phyloP scores from a whole-genome alignment of 768 basidiomycete genomes.

The Tricholoma saponaceum region DNA sequence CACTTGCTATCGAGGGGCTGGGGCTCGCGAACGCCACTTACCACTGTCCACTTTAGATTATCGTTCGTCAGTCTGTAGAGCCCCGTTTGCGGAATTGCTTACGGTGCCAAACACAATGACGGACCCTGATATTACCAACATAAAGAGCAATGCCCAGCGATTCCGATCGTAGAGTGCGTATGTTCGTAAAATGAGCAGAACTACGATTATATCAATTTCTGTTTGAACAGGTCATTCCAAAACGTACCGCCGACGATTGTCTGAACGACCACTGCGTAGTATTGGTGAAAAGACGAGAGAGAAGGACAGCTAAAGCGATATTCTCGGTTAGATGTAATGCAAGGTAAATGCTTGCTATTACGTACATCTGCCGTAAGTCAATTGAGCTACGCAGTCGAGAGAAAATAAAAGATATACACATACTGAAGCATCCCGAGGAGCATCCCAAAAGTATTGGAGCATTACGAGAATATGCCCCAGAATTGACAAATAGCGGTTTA shows the following conservation, averaged over 20 bases:
- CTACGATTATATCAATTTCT: constrained; percentile 10
- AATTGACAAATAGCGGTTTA: constrained; percentile 40
- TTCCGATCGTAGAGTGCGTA: constrained; percentile 36
- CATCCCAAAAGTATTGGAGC: constrained; percentile 27
- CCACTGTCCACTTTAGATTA: constrained; percentile 20
- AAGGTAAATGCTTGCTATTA: background rate
- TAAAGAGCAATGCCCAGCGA: constrained; percentile 21
- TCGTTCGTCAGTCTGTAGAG: background rate
- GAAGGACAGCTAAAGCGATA: constrained; percentile 19
- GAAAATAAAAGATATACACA: constrained; percentile 4
- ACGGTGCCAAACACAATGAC: constrained; percentile 26
- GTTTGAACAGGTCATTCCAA: background rate
- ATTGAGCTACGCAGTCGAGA: background rate
- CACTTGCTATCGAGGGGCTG: background rate
- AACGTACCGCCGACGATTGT: constrained; percentile 33
- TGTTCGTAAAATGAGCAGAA: constrained; percentile 34
- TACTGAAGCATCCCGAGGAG: constrained; percentile 23
- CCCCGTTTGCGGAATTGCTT: background rate
- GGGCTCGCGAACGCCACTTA: constrained; percentile 5
- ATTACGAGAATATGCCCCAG: constrained; percentile 35
- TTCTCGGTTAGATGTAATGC: background rate
- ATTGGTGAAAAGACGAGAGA: constrained; percentile 25
- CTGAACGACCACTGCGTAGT: constrained; percentile 30
- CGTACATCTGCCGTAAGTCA: constrained; percentile 2
- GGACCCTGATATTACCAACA: constrained; percentile 19